Base-by-base conservation (phyloP, 1,284 basidiomycete species). In the Cryptococcus sp. region DNA sequence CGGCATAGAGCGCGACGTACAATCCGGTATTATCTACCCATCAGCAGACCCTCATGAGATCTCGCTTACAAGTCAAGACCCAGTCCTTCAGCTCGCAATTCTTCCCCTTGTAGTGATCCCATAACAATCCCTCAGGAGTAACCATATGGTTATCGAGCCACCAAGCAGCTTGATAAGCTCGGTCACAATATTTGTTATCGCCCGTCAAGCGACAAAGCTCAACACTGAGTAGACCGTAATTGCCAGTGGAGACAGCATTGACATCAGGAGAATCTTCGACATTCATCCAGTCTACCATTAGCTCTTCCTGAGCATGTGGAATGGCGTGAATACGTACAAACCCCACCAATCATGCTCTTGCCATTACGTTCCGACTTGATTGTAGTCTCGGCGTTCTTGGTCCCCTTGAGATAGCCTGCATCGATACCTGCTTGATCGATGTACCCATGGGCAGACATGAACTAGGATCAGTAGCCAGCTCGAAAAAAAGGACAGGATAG, bases 181-280 rank as follows among this genome's bases (percentile, higher is more conserved):
- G 37, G 14, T 49, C 42, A 39, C 55, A 56, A 43, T 60, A 60
- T 1, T 14, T 36, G 19, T 4, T 47, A 22, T 60, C 58, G 16
- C 41, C 48, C 1, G 48, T 54, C 14, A 52, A 19, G 16, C 46
- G 37, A 34, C 58, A 60, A 18, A 60, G 45, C 34, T 56, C 53
- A 16, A 54, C 53, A 23, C 52, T 52, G n/a, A 60, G 48, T 10
- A 52, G 45, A n/a, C 55, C 52, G 40, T 43, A 57, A 5, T 48
- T 44, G 7, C 55, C 55, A 2, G 58, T 54, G 5, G 55, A 54
- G 10, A 60, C 55, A 7, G 58, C 55, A 32, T 60, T 60, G 36
- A 60, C 43, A 2, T 22, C 42, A 5, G 42, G 23, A 10, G 37
- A 18, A 14, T 14, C 21, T 7, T 52, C 40, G 9, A 25, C 55